phyloP scores from a whole-genome alignment of 805 yeast genomes.

The Myxozyma nipponensis region DNA sequence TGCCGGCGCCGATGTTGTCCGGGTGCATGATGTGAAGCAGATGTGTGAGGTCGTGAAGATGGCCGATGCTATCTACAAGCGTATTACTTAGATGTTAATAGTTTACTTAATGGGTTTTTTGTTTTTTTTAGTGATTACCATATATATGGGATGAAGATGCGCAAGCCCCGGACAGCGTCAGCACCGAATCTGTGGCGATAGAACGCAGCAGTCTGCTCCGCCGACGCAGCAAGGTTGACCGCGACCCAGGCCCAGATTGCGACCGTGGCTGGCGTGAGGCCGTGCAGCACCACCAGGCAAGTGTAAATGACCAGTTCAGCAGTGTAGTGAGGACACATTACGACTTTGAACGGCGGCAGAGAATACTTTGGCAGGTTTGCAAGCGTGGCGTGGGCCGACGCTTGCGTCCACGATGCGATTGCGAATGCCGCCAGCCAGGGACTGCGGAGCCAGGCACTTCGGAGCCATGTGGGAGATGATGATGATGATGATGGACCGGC shows the following conservation, averaged over 20 bases:
- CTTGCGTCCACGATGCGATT: slow-evolving; percentile 46
- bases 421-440: slow-evolving; percentile 34
- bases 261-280: slow-evolving; percentile 25
- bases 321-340: slow-evolving; percentile 60
- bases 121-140: slow-evolving; percentile 1
- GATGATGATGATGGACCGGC: too few relatives aligned
- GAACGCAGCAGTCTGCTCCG: slow-evolving; percentile 45
- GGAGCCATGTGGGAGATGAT: too few relatives aligned
- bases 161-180: slow-evolving; percentile 11
- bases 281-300: slow-evolving; percentile 25
- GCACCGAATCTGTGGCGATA: slow-evolving; percentile 37
- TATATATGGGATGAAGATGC: slow-evolving; percentile 14
- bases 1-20: slow-evolving; percentile 69
- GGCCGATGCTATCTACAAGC: slow-evolving; percentile 60
- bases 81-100: not conserved
- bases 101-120: too few relatives aligned
- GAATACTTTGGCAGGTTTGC: slow-evolving; percentile 52
- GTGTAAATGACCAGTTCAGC: slow-evolving; percentile 55
- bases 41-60: slow-evolving; percentile 52
- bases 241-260: slow-evolving; percentile 35
- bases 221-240: slow-evolving; percentile 49
- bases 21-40: slow-evolving; percentile 80
- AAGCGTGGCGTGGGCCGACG: slow-evolving; percentile 46
- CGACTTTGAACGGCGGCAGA: slow-evolving; percentile 45
- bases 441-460: too few relatives aligned